Conservation (phyloP, 2,329 filamentous ascomycete genomes). For the Colletotrichum sp. region DNA sequence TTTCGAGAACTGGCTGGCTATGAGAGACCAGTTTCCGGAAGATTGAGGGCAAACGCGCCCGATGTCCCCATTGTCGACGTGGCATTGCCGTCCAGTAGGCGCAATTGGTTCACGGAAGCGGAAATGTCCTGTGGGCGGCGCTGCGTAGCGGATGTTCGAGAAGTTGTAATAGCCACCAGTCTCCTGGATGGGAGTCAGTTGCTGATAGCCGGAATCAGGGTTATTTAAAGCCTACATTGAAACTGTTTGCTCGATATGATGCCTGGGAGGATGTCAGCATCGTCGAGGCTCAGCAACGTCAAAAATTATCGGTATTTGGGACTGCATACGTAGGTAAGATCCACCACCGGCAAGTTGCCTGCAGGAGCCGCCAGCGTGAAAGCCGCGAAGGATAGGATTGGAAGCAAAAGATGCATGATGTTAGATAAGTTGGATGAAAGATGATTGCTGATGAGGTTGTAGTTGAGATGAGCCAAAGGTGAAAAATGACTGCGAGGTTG, state of each 20-base stretch:
- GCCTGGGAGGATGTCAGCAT: neutral
- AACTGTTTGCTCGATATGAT: neutral
- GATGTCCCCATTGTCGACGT: constrained; percentile 29
- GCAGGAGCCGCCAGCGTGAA: neutral
- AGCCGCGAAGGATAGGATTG: neutral
- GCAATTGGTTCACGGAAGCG: constrained; percentile 39
- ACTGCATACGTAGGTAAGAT: neutral
- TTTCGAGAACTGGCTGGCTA: neutral
- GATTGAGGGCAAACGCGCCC: neutral
- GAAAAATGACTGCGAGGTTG: neutral
- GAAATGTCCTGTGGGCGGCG: constrained; percentile 38
- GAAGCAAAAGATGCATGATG: neutral
- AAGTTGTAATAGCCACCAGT: constrained; percentile 37
- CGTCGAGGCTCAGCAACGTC: neutral
- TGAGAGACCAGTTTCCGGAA: neutral
- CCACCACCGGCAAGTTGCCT: neutral
- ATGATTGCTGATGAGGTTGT: neutral
- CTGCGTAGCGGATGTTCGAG: constrained; percentile 44
- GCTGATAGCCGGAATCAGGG: too few species aligned
- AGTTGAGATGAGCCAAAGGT: neutral
- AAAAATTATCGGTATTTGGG: neutral
- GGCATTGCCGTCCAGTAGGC: constrained; percentile 28
- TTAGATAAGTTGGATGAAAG: neutral
- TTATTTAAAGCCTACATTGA: neutral
- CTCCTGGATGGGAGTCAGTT: neutral